phyloP scores from a whole-genome alignment of 1,284 basidiomycete genomes.

The Fomitopsis schrenkii region DNA sequence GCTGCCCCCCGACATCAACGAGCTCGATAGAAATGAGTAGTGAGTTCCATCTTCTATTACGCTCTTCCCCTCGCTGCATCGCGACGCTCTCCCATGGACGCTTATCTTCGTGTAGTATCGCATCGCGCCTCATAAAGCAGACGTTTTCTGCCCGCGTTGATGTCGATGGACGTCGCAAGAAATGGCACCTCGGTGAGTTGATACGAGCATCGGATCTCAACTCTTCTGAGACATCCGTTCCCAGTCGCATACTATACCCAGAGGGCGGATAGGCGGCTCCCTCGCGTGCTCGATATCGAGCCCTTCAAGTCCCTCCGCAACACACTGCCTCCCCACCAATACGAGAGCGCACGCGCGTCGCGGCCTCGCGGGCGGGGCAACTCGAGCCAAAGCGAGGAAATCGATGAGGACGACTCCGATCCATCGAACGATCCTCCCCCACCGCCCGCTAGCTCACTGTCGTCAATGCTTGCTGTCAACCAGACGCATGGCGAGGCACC shows the following conservation, averaged over 20 bases:
- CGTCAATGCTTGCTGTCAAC: background rate
- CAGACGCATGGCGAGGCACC: slow-evolving; percentile 1
- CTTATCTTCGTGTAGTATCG: slow-evolving; percentile 15
- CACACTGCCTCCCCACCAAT: slow-evolving; percentile 46
- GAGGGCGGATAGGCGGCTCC: slow-evolving; percentile 60
- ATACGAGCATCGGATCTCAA: background rate
- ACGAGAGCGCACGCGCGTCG: slow-evolving; percentile 27
- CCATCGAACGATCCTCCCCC: background rate
- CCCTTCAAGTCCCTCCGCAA: slow-evolving; percentile 42
- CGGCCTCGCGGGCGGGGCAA: slow-evolving; percentile 23
- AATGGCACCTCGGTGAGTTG: slow-evolving; percentile 74
- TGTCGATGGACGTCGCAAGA: slow-evolving; percentile 54
- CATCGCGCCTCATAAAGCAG: slow-evolving; percentile 66
- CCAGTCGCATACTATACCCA: slow-evolving; percentile 71
- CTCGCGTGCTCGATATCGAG: slow-evolving; percentile 59
- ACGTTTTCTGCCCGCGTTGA: slow-evolving; percentile 76
- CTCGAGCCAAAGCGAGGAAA: background rate
- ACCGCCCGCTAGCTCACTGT: background rate
- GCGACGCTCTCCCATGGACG: background rate
- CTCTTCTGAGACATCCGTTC: background rate
- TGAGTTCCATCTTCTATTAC: slow-evolving; percentile 11
- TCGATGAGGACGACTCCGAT: slow-evolving; percentile 5
- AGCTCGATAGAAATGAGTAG: slow-evolving; percentile 19
- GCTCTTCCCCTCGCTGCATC: background rate
- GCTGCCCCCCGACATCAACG: slow-evolving; percentile 21